Conservation (phyloP, 345 rosid genomes). For the Salix caprea region DNA sequence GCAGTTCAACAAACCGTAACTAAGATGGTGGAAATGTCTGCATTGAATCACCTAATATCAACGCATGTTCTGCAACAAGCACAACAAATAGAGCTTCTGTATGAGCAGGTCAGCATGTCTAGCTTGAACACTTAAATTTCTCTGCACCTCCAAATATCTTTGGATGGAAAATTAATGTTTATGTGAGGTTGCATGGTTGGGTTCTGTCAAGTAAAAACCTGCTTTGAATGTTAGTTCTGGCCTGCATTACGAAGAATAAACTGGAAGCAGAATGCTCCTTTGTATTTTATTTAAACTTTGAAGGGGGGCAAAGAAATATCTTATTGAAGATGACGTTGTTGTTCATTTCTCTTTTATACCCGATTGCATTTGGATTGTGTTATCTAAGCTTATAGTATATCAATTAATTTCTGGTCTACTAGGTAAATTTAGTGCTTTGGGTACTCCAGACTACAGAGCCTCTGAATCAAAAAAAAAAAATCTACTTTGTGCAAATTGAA, state of each 20-base stretch:
- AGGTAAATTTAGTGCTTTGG: neutral
- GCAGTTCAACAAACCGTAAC: conserved; percentile 87
- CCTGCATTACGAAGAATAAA: neutral
- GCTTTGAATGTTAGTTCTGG: neutral
- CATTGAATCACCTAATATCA: conserved; percentile 89
- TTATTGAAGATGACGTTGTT: neutral
- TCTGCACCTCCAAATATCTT: neutral
- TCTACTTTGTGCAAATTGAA: too few relatives aligned
- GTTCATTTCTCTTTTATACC: neutral
- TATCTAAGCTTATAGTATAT: neutral
- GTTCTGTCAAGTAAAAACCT: neutral
- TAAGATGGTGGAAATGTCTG: conserved; percentile 98
- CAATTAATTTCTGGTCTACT: neutral
- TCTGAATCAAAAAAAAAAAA: neutral
- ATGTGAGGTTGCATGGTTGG: neutral
- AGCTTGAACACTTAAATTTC: neutral
- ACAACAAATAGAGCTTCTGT: conserved; percentile 78
- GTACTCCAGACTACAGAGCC: neutral
- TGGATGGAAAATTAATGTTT: neutral
- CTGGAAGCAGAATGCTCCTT: neutral
- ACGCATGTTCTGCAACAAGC: conserved; percentile 94
- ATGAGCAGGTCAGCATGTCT: conserved; percentile 63
- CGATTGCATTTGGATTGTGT: neutral
- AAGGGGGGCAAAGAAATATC: neutral
- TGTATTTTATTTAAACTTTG: neutral